A percentile compares a stretch with the other conserved stretches of the same genome.
Conservation (phyloP, 2,329 filamentous ascomycete species). For the Uncinocarpus reesii region DNA sequence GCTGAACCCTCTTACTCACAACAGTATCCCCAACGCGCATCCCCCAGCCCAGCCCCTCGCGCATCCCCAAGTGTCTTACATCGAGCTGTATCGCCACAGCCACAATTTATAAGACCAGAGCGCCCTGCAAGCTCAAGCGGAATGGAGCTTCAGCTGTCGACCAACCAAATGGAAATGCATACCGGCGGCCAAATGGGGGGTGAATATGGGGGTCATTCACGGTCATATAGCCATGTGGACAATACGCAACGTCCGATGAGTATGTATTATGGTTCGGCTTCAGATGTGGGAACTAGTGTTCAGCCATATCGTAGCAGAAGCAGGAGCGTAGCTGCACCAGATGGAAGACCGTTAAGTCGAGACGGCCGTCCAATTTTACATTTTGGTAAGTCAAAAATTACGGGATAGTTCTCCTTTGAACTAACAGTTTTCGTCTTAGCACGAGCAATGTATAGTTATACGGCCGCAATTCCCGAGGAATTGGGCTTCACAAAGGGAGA, state of each 20-base stretch:
- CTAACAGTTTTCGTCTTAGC: conserved; percentile 45
- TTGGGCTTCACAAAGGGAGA: conserved; percentile 88
- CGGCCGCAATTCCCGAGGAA: conserved; percentile 90
- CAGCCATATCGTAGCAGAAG: conserved; percentile 53
- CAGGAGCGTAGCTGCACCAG: conserved; percentile 74
- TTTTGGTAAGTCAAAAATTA: conserved; percentile 61
- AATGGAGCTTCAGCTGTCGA: conserved; percentile 61
- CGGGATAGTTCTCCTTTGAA: background rate
- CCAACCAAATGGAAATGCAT: conserved; percentile 46
- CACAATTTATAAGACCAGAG: conserved; percentile 41
- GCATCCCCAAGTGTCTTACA: conserved; percentile 31
- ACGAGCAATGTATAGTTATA: conserved; percentile 86
- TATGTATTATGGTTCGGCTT: conserved; percentile 40
- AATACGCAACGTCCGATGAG: conserved; percentile 45
- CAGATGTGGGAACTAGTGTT: conserved; percentile 31
- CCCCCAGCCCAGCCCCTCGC: conserved; percentile 36
- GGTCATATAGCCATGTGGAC: conserved; percentile 32
- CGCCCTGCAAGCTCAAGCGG: conserved; percentile 42
- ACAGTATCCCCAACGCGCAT: conserved; percentile 24
- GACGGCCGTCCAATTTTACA: conserved; percentile 83
- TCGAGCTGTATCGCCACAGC: conserved; percentile 44
- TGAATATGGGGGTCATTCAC: conserved; percentile 25
- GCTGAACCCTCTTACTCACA: conserved; percentile 36
- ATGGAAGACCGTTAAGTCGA: conserved; percentile 62
- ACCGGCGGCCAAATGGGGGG: conserved; percentile 33